These are phyloP conservation scores for Hura crepitans DNA, from an alignment of 441 rosid species.

Conservation along the genomic window DNA sequence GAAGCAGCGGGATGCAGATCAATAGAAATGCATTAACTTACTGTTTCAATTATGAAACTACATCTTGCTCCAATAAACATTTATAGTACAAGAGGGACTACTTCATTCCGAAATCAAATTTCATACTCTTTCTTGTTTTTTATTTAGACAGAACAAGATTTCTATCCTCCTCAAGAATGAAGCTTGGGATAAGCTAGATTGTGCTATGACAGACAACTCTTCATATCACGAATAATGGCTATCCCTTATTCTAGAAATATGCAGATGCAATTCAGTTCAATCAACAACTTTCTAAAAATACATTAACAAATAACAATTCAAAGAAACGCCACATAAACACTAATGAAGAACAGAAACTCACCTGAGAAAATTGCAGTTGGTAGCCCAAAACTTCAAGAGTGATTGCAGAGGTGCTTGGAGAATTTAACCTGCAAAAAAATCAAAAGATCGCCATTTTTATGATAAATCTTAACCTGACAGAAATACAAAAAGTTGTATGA, in stretches of 20 bases:
- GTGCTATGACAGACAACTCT: not conserved
- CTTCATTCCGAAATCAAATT: not conserved
- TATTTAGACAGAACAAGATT: not conserved
- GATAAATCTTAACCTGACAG: not conserved
- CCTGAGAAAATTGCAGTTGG: conserved; percentile 79
- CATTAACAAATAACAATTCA: not conserved
- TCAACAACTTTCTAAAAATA: too few relatives aligned
- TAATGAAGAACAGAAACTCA: conserved; percentile 21
- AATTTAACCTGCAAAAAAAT: conserved; percentile 54
- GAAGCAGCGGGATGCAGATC: not conserved
- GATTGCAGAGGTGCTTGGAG: conserved; percentile 72
- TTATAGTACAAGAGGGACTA: not conserved
- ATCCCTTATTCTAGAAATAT: not conserved
- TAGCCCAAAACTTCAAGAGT: conserved; percentile 71
- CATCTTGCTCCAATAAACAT: not conserved
- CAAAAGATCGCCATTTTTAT: not conserved
- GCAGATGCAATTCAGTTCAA: not conserved
- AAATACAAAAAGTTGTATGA: not conserved
- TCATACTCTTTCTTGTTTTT: not conserved
- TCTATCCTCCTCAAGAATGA: too few relatives aligned
- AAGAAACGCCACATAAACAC: not conserved
- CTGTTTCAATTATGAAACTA: not conserved
- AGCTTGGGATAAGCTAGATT: not conserved
- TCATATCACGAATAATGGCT: not conserved
- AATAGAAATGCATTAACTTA: not conserved